phyloP scores from a whole-genome alignment of 768 basidiomycete species.

The Glaciozyma martinii region DNA sequence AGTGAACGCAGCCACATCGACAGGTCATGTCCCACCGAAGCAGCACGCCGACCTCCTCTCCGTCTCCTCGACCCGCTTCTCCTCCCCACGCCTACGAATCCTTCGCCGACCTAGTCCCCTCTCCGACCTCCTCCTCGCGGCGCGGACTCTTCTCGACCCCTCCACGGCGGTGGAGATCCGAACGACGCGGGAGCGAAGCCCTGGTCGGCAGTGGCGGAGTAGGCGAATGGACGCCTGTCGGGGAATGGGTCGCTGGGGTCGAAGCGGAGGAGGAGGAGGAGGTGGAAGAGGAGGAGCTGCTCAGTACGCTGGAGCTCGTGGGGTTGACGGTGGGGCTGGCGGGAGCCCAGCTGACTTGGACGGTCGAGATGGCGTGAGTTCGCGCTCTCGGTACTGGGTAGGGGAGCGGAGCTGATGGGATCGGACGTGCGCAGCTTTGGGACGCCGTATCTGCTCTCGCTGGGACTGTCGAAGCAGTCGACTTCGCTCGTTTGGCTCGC shows the following conservation, averaged over 20 bases:
- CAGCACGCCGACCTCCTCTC: not conserved
- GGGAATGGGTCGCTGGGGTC: not conserved
- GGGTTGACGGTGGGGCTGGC: constrained; percentile 68
- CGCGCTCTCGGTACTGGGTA: constrained; percentile 3
- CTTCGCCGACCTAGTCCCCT: constrained; percentile 8
- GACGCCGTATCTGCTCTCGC: constrained; percentile 76
- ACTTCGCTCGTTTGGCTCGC: constrained; percentile 87
- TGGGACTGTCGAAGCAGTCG: constrained; percentile 74
- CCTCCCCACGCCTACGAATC: constrained; percentile 7
- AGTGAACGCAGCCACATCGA: no score
- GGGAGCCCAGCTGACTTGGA: constrained; percentile 92
- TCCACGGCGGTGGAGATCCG: not conserved
- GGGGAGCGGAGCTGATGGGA: constrained; percentile 4
- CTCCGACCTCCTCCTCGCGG: not conserved
- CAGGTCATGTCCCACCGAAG: not conserved
- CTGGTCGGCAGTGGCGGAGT: not conserved
- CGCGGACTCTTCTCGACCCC: not conserved
- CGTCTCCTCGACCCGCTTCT: not conserved
- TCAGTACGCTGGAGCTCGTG: constrained; percentile 38
- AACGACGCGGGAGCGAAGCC: not conserved
- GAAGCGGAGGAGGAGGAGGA: constrained; percentile 13
- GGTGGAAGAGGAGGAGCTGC: constrained; percentile 21
- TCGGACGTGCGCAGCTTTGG: constrained; percentile 58
- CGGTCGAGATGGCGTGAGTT: constrained; percentile 79
- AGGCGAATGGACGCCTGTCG: not conserved